Conservation (phyloP, 148 eudicot genomes). For the Vaccinium darrowii region DNA sequence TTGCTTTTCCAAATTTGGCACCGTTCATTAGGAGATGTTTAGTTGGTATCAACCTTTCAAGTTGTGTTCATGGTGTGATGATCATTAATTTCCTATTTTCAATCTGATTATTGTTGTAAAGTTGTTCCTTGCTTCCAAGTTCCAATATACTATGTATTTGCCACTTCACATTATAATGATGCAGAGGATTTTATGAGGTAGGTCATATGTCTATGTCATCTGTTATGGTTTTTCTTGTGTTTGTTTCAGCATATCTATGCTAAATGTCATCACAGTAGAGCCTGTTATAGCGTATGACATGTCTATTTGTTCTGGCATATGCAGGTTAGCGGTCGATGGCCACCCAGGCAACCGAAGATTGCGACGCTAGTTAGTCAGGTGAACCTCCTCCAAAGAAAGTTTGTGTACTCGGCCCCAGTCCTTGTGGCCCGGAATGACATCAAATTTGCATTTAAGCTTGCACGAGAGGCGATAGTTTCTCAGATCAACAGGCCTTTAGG, state of each 20-base stretch:
- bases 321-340: slow-evolving; percentile 56
- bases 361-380: slow-evolving; percentile 35
- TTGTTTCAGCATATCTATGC: background rate
- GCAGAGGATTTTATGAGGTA: background rate
- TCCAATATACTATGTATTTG: background rate
- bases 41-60: background rate
- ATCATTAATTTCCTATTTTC: background rate
- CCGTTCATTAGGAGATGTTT: background rate
- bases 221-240: background rate
- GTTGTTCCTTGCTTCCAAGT: background rate
- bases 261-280: background rate
- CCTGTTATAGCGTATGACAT: background rate
- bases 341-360: slow-evolving; percentile 42
- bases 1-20: no score
- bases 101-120: background rate
- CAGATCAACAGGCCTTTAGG: slow-evolving; percentile 36
- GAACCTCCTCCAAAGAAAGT: slow-evolving; percentile 35
- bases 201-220: background rate
- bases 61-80: background rate
- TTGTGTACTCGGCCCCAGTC: slow-evolving; percentile 38
- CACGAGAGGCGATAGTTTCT: slow-evolving; percentile 66
- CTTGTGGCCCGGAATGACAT: slow-evolving; percentile 51
- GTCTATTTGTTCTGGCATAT: background rate
- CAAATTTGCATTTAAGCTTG: slow-evolving; percentile 63
- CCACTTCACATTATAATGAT: background rate